Evolutionary conservation across 139 green algal species (phyloP), one percentile per base, ranked within the genome.

Genomic region (Yamagishiella unicocca): DNA sequence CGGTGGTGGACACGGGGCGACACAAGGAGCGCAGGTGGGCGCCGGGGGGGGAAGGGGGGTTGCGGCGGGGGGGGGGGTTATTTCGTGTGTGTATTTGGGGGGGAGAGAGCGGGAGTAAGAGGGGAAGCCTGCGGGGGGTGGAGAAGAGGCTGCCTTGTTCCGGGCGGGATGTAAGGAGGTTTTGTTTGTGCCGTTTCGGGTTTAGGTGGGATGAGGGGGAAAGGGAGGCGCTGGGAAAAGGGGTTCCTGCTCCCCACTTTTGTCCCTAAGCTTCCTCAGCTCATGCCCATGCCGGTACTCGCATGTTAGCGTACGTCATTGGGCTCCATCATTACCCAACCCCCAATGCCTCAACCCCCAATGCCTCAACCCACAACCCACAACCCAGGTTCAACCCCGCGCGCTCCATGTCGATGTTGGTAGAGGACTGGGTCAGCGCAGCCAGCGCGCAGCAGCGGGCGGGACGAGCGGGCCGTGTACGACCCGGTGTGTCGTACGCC

Each of bases 1-100:
- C 94, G 71, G 97, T 99, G 27, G 91, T 99, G 33, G 96, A 99
- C 85, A 87, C 71, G 31, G 97, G 97, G 40, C 94, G 95, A 84
- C 89, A 96, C 72, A 98, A 98, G 90, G 94, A 98, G 88, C 75
- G 95, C 45, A 74, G 94, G 43, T 92, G 85, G 74, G 45, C n/a
- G n/a, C n/a, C n/a, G n/a, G n/a, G n/a, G 35, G 67, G 21, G n/a
- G 67, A 8, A 37, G 35, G 67, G 35, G 10, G 31, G 50, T 22
- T 33, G 67, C 35, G 37, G 67, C 35, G 67, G 8, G 67, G 2
- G 67, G 37, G 67, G 67, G 67, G 12, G 27, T 58, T 58, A 58
- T n/a, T n/a, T n/a, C n/a, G n/a, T n/a, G n/a, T n/a, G n/a, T n/a
- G n/a, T n/a, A n/a, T n/a, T n/a, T n/a, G n/a, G n/a, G n/a, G n/a